These are phyloP conservation scores for Neurospora crassa DNA, from an alignment of 2,329 filamentous ascomycete genomes.

Conservation along the genomic window DNA sequence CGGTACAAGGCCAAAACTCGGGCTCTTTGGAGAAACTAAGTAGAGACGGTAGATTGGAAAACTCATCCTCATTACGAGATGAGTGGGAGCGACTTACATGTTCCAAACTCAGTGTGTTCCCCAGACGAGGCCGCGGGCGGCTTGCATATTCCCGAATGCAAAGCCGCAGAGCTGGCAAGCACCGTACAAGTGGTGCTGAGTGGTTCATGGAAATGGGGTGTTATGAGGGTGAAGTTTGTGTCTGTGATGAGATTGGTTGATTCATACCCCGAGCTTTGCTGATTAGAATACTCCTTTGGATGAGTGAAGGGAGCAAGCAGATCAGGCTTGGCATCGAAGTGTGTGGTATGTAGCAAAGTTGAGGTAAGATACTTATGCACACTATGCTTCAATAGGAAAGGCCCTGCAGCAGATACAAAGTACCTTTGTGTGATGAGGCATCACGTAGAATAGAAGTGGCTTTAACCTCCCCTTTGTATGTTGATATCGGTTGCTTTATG, in stretches of 20 bases:
- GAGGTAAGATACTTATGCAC: neutral
- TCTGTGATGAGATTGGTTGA: neutral
- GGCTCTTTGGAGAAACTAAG: constrained; percentile 48
- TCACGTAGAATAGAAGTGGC: neutral
- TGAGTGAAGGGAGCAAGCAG: neutral
- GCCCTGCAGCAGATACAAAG: neutral
- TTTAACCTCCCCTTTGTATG: neutral
- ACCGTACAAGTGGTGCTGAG: neutral
- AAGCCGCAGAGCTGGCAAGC: constrained; percentile 13
- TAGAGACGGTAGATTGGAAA: constrained; percentile 2
- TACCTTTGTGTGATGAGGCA: neutral
- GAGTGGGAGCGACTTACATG: constrained; percentile 35
- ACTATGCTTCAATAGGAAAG: neutral
- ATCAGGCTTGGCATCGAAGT: neutral
- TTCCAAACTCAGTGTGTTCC: constrained; percentile 43
- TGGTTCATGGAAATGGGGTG: neutral
- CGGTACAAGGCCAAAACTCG: constrained; percentile 49
- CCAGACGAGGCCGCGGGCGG: constrained; percentile 27
- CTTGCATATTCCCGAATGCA: constrained; percentile 29
- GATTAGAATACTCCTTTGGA: neutral
- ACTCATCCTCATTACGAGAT: neutral
- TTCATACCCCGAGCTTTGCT: neutral
- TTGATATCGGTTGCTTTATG: neutral
- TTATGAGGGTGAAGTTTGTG: neutral
- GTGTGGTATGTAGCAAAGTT: neutral